phyloP scores from a whole-genome alignment of 1,284 basidiomycete genomes.

The Phellinidium pouzarii region DNA sequence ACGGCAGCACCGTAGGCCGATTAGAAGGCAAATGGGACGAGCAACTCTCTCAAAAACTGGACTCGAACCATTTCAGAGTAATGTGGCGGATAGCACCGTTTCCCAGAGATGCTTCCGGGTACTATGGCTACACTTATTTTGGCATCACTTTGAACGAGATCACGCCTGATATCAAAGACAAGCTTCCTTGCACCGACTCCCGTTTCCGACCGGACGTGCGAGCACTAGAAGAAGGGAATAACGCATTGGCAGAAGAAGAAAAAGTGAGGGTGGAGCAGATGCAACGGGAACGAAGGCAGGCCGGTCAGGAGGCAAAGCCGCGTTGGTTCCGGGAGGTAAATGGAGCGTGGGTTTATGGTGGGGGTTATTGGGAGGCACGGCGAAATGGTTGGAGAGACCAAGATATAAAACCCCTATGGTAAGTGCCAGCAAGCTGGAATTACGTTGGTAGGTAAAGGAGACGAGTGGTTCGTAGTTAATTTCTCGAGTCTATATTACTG shows the following conservation, averaged over 20 bases:
- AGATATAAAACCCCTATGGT: slow-evolving; percentile 54
- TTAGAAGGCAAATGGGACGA: slow-evolving; percentile 86
- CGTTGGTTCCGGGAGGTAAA: slow-evolving; percentile 69
- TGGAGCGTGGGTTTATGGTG: slow-evolving; percentile 61
- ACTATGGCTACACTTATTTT: slow-evolving; percentile 80
- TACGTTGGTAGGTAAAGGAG: too few relatives aligned
- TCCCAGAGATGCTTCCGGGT: slow-evolving; percentile 65
- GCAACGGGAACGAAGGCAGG: slow-evolving; percentile 60
- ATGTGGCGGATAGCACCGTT: slow-evolving; percentile 72
- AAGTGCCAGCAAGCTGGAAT: slow-evolving; percentile 24
- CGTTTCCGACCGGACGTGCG: slow-evolving; percentile 81
- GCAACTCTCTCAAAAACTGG: slow-evolving; percentile 58
- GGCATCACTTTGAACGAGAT: slow-evolving; percentile 81
- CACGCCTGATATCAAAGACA: slow-evolving; percentile 58
- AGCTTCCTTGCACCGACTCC: slow-evolving; percentile 81
- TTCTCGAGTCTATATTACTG: slow-evolving; percentile 2
- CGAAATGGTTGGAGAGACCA: slow-evolving; percentile 53
- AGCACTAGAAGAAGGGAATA: slow-evolving; percentile 77
- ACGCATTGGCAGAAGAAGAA: slow-evolving; percentile 70
- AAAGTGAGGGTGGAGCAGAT: slow-evolving; percentile 73
- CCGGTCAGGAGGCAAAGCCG: slow-evolving; percentile 48
- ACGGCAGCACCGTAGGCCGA: slow-evolving; percentile 47
- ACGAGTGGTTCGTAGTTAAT: not conserved
- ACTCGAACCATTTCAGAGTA: slow-evolving; percentile 62
- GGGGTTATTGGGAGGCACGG: slow-evolving; percentile 81